Evolutionary conservation across 2,329 filamentous ascomycete species (phyloP), one percentile per base, ranked within the genome.

Genomic region (Colletotrichum liaoningense): DNA sequence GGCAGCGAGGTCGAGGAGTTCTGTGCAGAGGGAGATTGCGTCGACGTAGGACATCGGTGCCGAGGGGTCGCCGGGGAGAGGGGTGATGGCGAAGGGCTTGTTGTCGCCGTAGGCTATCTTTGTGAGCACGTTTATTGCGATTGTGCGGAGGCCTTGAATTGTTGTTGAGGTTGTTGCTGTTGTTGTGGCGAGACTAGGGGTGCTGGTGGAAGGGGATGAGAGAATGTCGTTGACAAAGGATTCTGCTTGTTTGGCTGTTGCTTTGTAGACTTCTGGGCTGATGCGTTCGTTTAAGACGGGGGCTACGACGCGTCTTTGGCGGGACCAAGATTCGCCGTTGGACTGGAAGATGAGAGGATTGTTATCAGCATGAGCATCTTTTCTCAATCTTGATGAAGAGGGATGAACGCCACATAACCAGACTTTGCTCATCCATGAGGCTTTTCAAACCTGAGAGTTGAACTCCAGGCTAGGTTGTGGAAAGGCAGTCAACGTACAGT

Each of bases 61-160:
- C 3, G 57, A 22, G 5, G 75, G 72, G 28, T 77, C 58, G 24
- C 60, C 38, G 0, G 75, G 74, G 24, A 77, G 70, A n/a, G 71
- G 63, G 12, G 76, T 65, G 2, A 79, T 78, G 11, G 77, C 69
- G 78, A 80, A 84, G 6, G 78, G 63, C 26, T 78, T 77, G 14
- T 77, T 75, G 62, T 81, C 77, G 42, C 79, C 79, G 68, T 82
- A 83, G 3, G 79, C 82, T 1, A 81, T 79, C 38, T 76, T 65
- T 4, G 79, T 80, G 11, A 85, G 77, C 2, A 84, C 82, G 65
- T 84, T 83, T 75, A 84, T 81, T 19, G 82, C 81, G 22, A 84
- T 72, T 46, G 75, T 75, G 11, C 80, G 79, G 11, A 83, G 78
- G 5, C 78, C 78, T 11, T 73, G 77, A 30, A 83, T 74, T 2